Conservation (phyloP, 768 basidiomycete genomes). For the Steccherinum ochraceum region DNA sequence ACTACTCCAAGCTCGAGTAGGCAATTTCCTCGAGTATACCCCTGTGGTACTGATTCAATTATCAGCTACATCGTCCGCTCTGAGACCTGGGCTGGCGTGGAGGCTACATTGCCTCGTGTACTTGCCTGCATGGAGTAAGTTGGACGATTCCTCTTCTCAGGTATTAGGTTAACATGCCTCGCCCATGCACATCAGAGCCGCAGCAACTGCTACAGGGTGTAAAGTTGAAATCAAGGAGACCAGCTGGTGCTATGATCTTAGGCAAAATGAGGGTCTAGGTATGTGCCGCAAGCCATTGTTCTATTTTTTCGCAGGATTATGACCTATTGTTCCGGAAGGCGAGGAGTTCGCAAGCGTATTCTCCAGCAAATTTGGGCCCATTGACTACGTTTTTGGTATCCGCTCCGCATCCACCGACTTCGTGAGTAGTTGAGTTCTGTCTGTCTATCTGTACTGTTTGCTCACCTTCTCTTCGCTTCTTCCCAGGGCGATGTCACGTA, state of each 20-base stretch:
- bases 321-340: constrained; percentile 30
- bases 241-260: constrained; percentile 44
- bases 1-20: constrained; percentile 70
- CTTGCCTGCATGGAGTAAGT: constrained; percentile 67
- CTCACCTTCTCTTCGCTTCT: not conserved
- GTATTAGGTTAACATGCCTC: not conserved
- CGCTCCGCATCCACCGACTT: constrained; percentile 76
- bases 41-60: too few species aligned
- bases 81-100: constrained; percentile 55
- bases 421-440: constrained; percentile 35
- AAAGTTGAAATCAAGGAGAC: constrained; percentile 34
- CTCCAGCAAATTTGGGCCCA: constrained; percentile 50
- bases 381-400: constrained; percentile 66
- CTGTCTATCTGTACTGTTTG: not conserved
- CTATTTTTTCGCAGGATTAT: too few species aligned
- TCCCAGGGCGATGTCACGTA: constrained; percentile 70
- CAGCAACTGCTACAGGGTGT: constrained; percentile 63
- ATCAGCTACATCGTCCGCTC: constrained; percentile 68
- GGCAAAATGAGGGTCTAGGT: constrained; percentile 66
- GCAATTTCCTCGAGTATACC: too few species aligned
- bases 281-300: constrained; percentile 8
- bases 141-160: not conserved
- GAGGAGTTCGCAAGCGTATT: constrained; percentile 59
- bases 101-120: constrained; percentile 53
- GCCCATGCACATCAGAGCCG: constrained; percentile 40